Percentiles rank a stretch among this genome's conserved stretches.
phyloP scores from a whole-genome alignment of 2,329 filamentous ascomycete genomes.

The Geoglossum cookeanum region DNA sequence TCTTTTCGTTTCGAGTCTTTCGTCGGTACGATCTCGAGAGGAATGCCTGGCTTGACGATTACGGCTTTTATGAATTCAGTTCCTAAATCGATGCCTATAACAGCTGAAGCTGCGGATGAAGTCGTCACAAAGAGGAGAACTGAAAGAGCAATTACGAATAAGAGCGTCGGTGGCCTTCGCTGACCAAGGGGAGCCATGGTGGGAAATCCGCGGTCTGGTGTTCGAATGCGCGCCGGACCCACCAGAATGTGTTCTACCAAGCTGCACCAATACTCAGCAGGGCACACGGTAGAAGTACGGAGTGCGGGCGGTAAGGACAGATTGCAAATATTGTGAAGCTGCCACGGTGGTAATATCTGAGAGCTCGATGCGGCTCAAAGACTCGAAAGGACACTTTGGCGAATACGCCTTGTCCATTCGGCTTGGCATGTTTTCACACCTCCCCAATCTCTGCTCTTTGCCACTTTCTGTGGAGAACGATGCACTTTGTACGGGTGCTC shows the following conservation, averaged over 20 bases:
- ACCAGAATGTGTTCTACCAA: background rate
- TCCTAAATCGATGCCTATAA: constrained; percentile 82
- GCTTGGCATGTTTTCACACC: background rate
- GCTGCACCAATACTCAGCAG: background rate
- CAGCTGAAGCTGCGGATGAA: constrained; percentile 48
- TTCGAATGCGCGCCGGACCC: background rate
- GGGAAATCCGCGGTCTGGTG: background rate
- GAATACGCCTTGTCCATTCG: background rate
- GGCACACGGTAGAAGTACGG: background rate
- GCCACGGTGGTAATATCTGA: background rate
- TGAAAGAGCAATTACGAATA: constrained; percentile 31
- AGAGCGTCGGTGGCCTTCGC: constrained; percentile 20
- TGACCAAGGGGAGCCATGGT: constrained; percentile 27
- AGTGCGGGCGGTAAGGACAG: background rate
- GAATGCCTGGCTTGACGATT: constrained; percentile 88
- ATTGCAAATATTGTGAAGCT: background rate
- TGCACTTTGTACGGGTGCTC: too few relatives aligned
- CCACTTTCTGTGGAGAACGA: too few relatives aligned
- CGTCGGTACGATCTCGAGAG: constrained; percentile 91
- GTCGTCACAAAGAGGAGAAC: constrained; percentile 34
- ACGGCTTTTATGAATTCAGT: constrained; percentile 95
- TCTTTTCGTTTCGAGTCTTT: constrained; percentile 98
- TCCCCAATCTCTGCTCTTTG: too few relatives aligned
- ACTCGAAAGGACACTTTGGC: constrained; percentile 1
- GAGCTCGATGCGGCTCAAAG: background rate